Evolutionary conservation across 2,329 filamentous ascomycete genomes (phyloP).

Genomic region (Ophidiomyces ophidiicola): DNA sequence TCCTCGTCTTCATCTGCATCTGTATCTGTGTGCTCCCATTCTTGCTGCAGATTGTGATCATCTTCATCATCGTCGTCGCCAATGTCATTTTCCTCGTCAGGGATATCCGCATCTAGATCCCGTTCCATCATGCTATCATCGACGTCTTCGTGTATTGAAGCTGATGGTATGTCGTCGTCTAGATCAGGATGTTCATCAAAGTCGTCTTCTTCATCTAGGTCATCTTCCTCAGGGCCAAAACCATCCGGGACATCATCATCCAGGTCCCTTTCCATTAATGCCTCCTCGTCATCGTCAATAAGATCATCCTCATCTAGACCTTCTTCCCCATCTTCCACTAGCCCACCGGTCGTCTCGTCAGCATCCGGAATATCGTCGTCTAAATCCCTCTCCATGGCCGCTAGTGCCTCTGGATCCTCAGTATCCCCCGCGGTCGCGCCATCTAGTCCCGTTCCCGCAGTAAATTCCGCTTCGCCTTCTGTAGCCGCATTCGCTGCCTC

Average conservation of each 20-base stretch:
- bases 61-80: too few species aligned
- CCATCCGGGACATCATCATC: slow-evolving; percentile 37
- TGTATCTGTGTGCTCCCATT: slow-evolving; percentile 68
- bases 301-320: slow-evolving; percentile 30
- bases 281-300: slow-evolving; percentile 41
- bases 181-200: slow-evolving; percentile 36
- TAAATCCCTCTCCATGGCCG: slow-evolving; percentile 32
- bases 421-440: slow-evolving; percentile 24
- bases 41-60: slow-evolving; percentile 39
- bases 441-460: slow-evolving; percentile 56
- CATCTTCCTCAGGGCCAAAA: slow-evolving; percentile 39
- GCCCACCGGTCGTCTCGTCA: slow-evolving; percentile 21
- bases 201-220: slow-evolving; percentile 38
- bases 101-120: slow-evolving; percentile 14
- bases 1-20: slow-evolving; percentile 42
- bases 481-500: slow-evolving; percentile 67
- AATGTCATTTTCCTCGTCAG: slow-evolving; percentile 24
- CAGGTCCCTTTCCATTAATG: slow-evolving; percentile 38
- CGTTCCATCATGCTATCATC: slow-evolving; percentile 19
- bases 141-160: slow-evolving; percentile 25
- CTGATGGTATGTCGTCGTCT: slow-evolving; percentile 25
- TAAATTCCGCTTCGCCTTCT: slow-evolving; percentile 55
- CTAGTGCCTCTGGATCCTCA: slow-evolving; percentile 16
- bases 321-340: slow-evolving; percentile 28
- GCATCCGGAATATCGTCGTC: slow-evolving; percentile 37